These are phyloP conservation scores for Helichrysum umbraculigerum DNA, from an alignment of 129 eudicot genomes.

Conservation along the genomic window DNA sequence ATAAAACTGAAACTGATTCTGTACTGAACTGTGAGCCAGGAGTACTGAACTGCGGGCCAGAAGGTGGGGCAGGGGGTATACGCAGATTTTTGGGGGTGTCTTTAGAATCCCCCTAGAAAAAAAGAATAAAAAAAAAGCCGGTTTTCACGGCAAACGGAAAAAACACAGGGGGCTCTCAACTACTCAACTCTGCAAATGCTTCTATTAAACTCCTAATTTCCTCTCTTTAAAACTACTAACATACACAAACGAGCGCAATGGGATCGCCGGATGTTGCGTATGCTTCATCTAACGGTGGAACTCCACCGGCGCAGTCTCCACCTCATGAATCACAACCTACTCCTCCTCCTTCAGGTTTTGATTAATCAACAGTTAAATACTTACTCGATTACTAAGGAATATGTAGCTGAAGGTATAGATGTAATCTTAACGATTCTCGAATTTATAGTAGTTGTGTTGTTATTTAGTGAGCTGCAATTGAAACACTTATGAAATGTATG, in stretches of 20 bases:
- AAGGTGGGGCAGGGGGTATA: too few species aligned
- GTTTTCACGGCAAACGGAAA: background rate
- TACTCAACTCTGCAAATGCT: constrained; percentile 28
- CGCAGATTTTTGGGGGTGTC: too few species aligned
- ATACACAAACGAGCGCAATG: constrained; percentile 35
- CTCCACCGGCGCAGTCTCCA: constrained; percentile 44
- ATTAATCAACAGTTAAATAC: too few species aligned
- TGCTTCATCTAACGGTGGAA: constrained; percentile 45
- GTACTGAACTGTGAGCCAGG: too few species aligned
- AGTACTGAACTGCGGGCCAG: too few species aligned
- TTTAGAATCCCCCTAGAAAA: too few species aligned
- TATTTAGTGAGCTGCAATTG: too few species aligned
- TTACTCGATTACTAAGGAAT: background rate
- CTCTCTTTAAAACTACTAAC: constrained; percentile 16
- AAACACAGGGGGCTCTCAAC: constrained; percentile 19
- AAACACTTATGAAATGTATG: constrained; percentile 12
- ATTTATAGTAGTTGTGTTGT: constrained; percentile 9
- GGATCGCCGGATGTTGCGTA: constrained; percentile 41
- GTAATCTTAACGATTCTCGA: constrained; percentile 1
- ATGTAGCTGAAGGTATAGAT: background rate
- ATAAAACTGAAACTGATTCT: too few species aligned
- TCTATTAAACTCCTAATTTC: constrained; percentile 23
- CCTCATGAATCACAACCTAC: constrained; percentile 42
- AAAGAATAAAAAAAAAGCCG: too few species aligned
- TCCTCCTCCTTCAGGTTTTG: constrained; percentile 31